Evolutionary conservation across 2,329 filamentous ascomycete species (phyloP).

Genomic region (Tetracladium maxilliforme): DNA sequence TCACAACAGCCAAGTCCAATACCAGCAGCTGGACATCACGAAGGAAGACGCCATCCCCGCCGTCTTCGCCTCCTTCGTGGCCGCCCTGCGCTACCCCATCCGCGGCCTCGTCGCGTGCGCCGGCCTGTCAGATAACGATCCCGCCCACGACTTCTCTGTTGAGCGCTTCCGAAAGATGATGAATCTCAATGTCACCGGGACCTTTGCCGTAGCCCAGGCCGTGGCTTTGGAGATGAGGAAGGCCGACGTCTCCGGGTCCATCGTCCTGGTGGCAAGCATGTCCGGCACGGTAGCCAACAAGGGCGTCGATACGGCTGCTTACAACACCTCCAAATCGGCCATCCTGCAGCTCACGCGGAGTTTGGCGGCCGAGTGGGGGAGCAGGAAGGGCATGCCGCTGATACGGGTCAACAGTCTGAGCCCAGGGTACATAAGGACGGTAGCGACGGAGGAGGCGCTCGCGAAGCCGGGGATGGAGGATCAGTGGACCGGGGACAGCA

Average conservation of each 20-base stretch:
- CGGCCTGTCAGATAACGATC: conserved; percentile 13
- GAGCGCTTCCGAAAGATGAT: conserved; percentile 10
- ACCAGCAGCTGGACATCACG: conserved; percentile 10
- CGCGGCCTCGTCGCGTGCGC: conserved; percentile 17
- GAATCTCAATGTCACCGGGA: conserved; percentile 30
- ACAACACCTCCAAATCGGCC: conserved; percentile 38
- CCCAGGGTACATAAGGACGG: conserved; percentile 36
- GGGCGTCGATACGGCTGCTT: conserved; percentile 25
- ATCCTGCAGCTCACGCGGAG: conserved; percentile 33
- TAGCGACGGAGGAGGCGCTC: conserved; percentile 14
- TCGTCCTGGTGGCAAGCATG: conserved; percentile 34
- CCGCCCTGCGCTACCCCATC: conserved; percentile 10
- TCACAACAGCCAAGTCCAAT: conserved; percentile 6
- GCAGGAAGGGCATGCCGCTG: conserved; percentile 18
- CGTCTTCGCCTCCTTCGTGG: conserved; percentile 8
- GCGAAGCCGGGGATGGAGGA: conserved; percentile 13
- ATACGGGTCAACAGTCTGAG: conserved; percentile 38
- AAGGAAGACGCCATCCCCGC: conserved; percentile 6
- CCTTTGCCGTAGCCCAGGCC: conserved; percentile 28
- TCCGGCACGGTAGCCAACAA: conserved; percentile 32
- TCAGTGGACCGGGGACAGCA: conserved; percentile 15
- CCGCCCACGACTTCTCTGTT: conserved; percentile 12
- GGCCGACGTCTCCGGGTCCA: conserved; percentile 26
- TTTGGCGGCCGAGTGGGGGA: conserved; percentile 36
- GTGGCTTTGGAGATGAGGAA: conserved; percentile 31